Base-by-base conservation (phyloP, 2,329 filamentous ascomycete genomes). In the Beauveria rudraprayagi region DNA sequence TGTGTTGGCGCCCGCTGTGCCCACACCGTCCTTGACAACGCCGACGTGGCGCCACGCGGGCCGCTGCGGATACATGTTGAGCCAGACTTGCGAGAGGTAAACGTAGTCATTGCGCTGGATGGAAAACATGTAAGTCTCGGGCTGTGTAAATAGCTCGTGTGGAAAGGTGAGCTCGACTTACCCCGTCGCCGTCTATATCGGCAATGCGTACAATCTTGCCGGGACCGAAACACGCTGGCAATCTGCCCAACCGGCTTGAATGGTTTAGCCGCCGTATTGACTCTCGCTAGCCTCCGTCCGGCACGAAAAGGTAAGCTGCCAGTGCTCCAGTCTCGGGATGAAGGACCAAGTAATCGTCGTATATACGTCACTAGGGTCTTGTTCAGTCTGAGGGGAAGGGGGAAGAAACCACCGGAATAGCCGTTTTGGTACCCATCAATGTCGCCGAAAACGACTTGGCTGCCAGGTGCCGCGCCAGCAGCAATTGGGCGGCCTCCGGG, bases 121-220 rank as follows among this genome's bases (percentile, higher is more conserved):
- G 1, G 41, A 34, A 10, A 34, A 10, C 6, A 2, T 17, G 16
- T 26, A 22, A 24, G 19, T 34, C 5, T 16, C 7, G 16, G 6
- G 6, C 8, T 26, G 10, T 34, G 30, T 11, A 7, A 5, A 11
- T 34, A 9, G 30, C 9, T 2, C 11, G 9, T 34, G 30, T 34
- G 30, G 30, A 10, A 34, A 34, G 30, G 30, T 3, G 30, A 28
- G 14, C 1, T 24, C 1, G 6, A 58, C 63, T 60, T 56, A 66
- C 61, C 2, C 66, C 65, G n/a, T 68, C 67, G 5, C 67, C 65
- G 17, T 67, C 65, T 48, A 67, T 64, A 46, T 68, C 66, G 5
- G 64, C 65, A 44, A 68, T 61, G 19, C 66, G 43, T 1, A 67
- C 65, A 16, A 63, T 62, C 1, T 52, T 44, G 3, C 63, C 66